phyloP scores from a whole-genome alignment of 2,329 filamentous ascomycete genomes.

The Lecanoromycetidae sp. region DNA sequence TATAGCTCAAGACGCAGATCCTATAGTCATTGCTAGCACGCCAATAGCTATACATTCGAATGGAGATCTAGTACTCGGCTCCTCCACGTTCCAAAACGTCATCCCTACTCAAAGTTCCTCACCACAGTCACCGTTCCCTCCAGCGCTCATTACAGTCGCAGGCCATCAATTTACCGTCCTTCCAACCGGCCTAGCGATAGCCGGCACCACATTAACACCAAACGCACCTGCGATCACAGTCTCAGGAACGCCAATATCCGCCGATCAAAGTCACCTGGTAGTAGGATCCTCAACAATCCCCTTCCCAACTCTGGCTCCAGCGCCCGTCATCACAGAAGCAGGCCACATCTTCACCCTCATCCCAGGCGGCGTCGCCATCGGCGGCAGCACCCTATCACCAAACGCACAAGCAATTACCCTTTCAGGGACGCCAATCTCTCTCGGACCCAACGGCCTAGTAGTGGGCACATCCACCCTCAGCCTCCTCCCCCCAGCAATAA shows the following conservation, averaged over 20 bases:
- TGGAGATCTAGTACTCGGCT: neutral
- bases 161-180: neutral
- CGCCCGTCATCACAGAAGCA: neutral
- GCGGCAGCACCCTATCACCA: neutral
- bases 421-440: neutral
- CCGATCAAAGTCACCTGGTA: neutral
- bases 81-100: neutral
- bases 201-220: slow-evolving; percentile 1
- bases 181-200: neutral
- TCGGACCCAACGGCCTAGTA: neutral
- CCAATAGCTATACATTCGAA: neutral
- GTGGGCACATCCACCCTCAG: neutral
- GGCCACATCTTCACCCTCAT: neutral
- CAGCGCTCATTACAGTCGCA: neutral
- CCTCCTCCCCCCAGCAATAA: neutral
- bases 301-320: neutral
- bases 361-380: neutral
- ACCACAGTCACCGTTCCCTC: neutral
- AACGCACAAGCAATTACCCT: neutral
- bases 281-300: neutral
- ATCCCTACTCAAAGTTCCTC: no score
- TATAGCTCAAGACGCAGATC: neutral
- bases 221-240: neutral
- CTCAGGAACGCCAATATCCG: neutral
- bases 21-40: neutral